A percentile compares a stretch with the other conserved stretches of the same genome.
phyloP scores from a whole-genome alignment of 306 rosid genomes.

The Cicer judaicum region DNA sequence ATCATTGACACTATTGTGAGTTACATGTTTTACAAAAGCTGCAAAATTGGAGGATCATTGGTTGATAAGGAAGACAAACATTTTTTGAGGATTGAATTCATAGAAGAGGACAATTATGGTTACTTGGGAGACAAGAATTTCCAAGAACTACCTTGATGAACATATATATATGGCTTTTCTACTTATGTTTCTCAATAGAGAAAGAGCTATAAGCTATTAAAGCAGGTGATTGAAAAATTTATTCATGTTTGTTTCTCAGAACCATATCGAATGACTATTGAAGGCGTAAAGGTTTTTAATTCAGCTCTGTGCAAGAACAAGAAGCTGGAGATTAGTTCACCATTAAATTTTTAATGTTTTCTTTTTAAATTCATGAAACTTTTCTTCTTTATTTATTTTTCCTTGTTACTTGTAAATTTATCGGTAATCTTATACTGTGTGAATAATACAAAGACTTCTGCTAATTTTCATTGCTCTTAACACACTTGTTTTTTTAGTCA shows the following conservation, averaged over 20 bases:
- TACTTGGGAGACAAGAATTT: conserved; percentile 45
- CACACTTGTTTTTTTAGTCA: too few species aligned
- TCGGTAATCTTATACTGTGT: conserved; percentile 36
- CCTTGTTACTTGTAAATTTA: conserved; percentile 40
- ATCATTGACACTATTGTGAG: conserved; percentile 74
- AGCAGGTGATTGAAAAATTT: conserved; percentile 27
- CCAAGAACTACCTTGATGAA: conserved; percentile 51
- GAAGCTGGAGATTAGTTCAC: conserved; percentile 42
- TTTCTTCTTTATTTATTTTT: conserved; percentile 39
- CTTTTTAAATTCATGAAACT: neutral
- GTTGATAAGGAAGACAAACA: conserved; percentile 41
- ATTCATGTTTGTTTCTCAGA: conserved; percentile 44
- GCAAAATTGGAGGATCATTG: conserved; percentile 48
- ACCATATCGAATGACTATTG: conserved; percentile 25
- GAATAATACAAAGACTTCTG: conserved; percentile 34
- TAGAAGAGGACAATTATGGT: conserved; percentile 47
- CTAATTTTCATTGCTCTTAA: too few species aligned
- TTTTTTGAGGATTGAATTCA: conserved; percentile 41
- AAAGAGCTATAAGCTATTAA: conserved; percentile 20
- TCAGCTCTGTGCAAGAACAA: conserved; percentile 40
- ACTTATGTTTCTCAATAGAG: conserved; percentile 14
- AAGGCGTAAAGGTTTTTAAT: conserved; percentile 27
- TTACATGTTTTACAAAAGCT: conserved; percentile 68
- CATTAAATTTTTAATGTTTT: conserved; percentile 27
- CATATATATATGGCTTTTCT: conserved; percentile 17